Percentiles rank a stretch among this genome's conserved stretches.
phyloP scores from a whole-genome alignment of 805 yeast species.

The Metschnikowia gelsemii region DNA sequence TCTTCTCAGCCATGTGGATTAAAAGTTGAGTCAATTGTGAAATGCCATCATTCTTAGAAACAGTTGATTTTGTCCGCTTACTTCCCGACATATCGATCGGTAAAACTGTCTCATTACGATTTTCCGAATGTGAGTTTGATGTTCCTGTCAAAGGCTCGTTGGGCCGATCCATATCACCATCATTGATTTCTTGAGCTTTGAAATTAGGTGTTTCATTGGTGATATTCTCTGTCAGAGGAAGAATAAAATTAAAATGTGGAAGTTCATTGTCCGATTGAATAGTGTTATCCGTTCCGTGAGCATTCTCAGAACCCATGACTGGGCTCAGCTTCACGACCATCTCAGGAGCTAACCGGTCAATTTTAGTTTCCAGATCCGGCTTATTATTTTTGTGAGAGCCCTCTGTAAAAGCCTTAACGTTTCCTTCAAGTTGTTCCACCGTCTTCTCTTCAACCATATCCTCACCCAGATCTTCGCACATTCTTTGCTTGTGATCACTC shows the following conservation, averaged over 20 bases:
- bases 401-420: too few species aligned
- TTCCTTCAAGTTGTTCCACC: not conserved
- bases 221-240: slow-evolving; percentile 12
- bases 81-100: not conserved
- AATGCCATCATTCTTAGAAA: not conserved
- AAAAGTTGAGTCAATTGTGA: not conserved
- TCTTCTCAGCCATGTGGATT: not conserved
- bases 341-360: too few species aligned
- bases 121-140: too few species aligned
- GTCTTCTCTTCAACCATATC: not conserved
- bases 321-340: not conserved
- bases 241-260: slow-evolving; percentile 4
- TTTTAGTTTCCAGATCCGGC: not conserved
- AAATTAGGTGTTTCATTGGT: not conserved
- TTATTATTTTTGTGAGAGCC: too few species aligned
- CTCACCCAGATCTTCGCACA: not conserved
- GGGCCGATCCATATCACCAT: not conserved
- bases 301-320: not conserved
- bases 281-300: not conserved
- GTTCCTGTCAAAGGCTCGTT: too few species aligned
- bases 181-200: not conserved
- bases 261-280: not conserved
- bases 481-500: too few species aligned
- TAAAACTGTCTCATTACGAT: not conserved
- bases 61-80: not conserved